These are phyloP conservation scores for Prunus yedoensis DNA, from an alignment of 331 rosid genomes.

Conservation along the genomic window DNA sequence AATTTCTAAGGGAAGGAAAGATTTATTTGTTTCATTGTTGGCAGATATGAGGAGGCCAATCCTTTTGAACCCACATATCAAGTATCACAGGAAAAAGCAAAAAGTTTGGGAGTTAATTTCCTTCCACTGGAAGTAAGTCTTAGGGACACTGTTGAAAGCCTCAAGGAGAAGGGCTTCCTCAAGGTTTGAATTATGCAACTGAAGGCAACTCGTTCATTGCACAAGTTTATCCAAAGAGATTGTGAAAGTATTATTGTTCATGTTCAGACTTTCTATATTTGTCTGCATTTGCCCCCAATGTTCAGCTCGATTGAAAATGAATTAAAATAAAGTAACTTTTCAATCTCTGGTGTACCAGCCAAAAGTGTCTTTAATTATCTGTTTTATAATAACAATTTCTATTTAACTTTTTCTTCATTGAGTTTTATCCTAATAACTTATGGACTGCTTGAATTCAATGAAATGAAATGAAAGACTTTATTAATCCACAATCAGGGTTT, in stretches of 20 bases:
- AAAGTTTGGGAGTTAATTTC: conserved; percentile 37
- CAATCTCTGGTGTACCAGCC: no score
- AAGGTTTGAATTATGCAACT: conserved; percentile 25
- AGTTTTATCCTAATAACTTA: no score
- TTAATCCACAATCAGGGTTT: no score
- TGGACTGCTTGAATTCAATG: no score
- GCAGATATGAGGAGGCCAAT: conserved; percentile 34
- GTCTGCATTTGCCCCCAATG: no score
- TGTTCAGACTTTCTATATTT: neutral
- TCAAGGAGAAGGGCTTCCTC: conserved; percentile 39
- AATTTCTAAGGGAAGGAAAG: neutral
- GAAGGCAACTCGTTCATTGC: neutral
- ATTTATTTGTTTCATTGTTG: conserved; percentile 21
- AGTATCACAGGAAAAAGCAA: conserved; percentile 38
- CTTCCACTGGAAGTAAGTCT: conserved; percentile 36
- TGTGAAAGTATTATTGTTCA: neutral
- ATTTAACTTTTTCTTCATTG: no score
- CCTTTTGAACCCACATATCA: conserved; percentile 23
- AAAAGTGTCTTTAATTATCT: no score
- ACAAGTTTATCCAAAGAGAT: neutral
- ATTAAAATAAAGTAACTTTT: neutral
- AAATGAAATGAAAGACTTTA: no score
- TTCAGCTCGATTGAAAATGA: no score
- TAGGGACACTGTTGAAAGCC: conserved; percentile 30
- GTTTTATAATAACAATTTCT: no score